These are phyloP conservation scores for Penicillium antarcticum DNA, from an alignment of 495 filamentous ascomycete species.

Conservation along the genomic window DNA sequence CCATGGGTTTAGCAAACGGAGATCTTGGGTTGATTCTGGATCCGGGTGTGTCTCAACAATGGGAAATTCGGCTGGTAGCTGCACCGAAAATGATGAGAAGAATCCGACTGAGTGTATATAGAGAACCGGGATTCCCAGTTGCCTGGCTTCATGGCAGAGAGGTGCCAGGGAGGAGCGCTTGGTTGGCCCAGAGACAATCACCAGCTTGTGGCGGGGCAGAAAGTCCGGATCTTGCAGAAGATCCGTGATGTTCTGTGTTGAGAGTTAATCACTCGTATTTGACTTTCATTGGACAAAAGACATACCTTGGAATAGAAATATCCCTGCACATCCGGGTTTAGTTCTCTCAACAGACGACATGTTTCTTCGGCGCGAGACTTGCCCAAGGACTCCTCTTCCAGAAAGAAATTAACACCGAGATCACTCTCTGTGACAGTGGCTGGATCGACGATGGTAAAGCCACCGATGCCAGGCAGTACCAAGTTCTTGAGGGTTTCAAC, in stretches of 20 bases:
- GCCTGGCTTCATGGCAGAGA: slow-evolving; percentile 54
- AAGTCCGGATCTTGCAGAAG: slow-evolving; percentile 41
- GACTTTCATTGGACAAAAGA: background rate
- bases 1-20: slow-evolving; percentile 87
- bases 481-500: slow-evolving; percentile 96
- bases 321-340: slow-evolving; percentile 94
- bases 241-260: slow-evolving; percentile 33
- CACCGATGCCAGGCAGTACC: slow-evolving; percentile 86
- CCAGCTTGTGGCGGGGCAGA: slow-evolving; percentile 61
- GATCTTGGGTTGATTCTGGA: slow-evolving; percentile 76
- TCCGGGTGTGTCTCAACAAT: slow-evolving; percentile 97
- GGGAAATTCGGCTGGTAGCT: slow-evolving; percentile 74
- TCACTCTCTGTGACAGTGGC: slow-evolving; percentile 74
- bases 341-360: slow-evolving; percentile 72
- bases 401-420: slow-evolving; percentile 94
- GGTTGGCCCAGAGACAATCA: slow-evolving; percentile 73
- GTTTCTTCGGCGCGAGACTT: slow-evolving; percentile 76
- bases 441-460: slow-evolving; percentile 90
- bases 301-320: slow-evolving; percentile 47
- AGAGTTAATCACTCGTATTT: slow-evolving; percentile 6
- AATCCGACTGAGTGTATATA: slow-evolving; percentile 86
- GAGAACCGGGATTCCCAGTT: slow-evolving; percentile 69
- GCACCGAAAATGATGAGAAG: slow-evolving; percentile 77
- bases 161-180: slow-evolving; percentile 52
- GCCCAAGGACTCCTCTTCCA: slow-evolving; percentile 75